Base-by-base conservation (phyloP, 1,139 yeast genomes). In the Saccharomyces hybrid region DNA sequence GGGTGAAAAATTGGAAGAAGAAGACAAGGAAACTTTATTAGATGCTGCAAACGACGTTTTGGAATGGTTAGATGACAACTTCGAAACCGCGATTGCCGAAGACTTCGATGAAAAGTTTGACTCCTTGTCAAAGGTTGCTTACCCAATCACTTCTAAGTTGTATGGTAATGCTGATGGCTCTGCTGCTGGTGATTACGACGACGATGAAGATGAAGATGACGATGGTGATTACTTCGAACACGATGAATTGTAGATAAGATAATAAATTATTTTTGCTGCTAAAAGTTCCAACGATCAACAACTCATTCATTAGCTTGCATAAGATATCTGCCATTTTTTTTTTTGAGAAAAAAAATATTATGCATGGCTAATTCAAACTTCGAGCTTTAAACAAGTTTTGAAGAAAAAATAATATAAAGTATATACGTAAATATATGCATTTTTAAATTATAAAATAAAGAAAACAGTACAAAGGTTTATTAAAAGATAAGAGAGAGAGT, bases 91-190 rank as follows among this genome's bases (percentile, higher is more conserved):
- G 49, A 81, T 95, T 57, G 82, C 86, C 65, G 98, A 90, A 73
- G 99, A 93, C 68, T 86, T 88, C 65, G 96, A 89, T 58, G 98
- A 90, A 73, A 95, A 90, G 76, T 88, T 83, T 75, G 95, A 90
- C 72, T 82, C 86, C 69, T 82, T 93, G 71, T 82, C 87, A 60
- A 81, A 86, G 64, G 77, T 86, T 68, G 96, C 96, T 52, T 85
- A 84, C 74, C 98, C 98, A 72, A 90, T 93, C 68, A 89, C 96
- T 53, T 81, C 95, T 64, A 93, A 93, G 78, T 77, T 93, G 63
- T 93, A 91, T 74, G 90, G 84, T 57, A 80, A 76, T 56, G 83
- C 82, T 53, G 82, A 75, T 46, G 78, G 70, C 49, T 76, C 68
- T 49, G 80, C 66, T 48, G 82, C 73, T 56, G 84, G 79, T 52